These are phyloP conservation scores for Rhizomucor miehei DNA, from an alignment of 371 early-diverging fungal species.

Conservation along the genomic window DNA sequence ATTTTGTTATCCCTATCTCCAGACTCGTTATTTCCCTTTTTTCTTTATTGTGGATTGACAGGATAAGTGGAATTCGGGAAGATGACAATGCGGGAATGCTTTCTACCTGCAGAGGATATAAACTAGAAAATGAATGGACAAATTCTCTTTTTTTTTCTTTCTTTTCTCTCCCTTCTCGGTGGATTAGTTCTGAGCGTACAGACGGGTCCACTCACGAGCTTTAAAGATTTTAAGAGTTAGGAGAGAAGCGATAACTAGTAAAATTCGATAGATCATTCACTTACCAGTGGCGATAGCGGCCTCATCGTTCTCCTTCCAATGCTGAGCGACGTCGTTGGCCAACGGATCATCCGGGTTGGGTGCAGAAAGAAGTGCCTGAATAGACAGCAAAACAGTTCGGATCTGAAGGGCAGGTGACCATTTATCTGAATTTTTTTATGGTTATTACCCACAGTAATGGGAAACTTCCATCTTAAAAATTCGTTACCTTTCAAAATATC, in stretches of 20 bases:
- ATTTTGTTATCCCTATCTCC: not conserved
- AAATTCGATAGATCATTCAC: too few species aligned
- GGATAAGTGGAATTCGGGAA: too few species aligned
- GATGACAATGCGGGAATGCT: too few species aligned
- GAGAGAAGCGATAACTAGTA: too few species aligned
- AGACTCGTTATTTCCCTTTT: too few species aligned
- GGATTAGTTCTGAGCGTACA: slow-evolving; percentile 17
- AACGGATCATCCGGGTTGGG: slow-evolving; percentile 98
- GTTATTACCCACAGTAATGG: not conserved
- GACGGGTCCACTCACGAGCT: slow-evolving; percentile 23
- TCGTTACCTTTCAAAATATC: slow-evolving; percentile 95
- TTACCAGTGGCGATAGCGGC: slow-evolving; percentile 89
- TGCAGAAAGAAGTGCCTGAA: slow-evolving; percentile 98
- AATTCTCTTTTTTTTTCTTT: too few species aligned
- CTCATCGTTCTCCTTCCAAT: slow-evolving; percentile 96
- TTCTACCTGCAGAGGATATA: too few species aligned
- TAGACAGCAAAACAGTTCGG: slow-evolving; percentile 95
- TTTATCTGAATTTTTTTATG: slow-evolving; percentile 59
- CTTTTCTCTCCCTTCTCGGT: too few species aligned
- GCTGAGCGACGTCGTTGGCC: slow-evolving; percentile 98
- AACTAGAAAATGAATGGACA: too few species aligned
- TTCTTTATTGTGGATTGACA: too few species aligned
- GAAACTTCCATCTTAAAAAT: not conserved
- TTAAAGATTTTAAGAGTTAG: too few species aligned
- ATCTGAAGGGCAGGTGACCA: slow-evolving; percentile 99